Evolutionary conservation across 352 stramenopile genomes (phyloP), one percentile per base, ranked within the genome.

Genomic region (Phytophthora citricola): DNA sequence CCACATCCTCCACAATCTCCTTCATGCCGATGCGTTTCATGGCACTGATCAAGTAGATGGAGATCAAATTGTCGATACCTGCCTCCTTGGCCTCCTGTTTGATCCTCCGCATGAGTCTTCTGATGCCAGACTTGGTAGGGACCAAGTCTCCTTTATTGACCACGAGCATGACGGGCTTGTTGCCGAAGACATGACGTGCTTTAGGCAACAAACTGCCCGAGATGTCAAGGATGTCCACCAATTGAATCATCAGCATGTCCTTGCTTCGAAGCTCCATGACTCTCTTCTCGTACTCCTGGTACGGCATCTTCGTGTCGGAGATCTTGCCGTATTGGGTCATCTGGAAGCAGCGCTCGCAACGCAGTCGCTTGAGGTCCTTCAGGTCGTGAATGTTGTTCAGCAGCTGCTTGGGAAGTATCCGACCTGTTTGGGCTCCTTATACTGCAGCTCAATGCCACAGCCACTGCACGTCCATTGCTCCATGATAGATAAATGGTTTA

Each of bases 211-310:
- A 51, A 70, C 85, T 96, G 22, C 90, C 91, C 0, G 87, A 83
- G 58, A 97, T 97, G 70, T 98, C 92, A 12, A 98, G 89, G 39
- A 98, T 94, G 69, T 98, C 92, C 32, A 97, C 86, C 7, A 98
- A 66, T 68, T 97, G 93, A 50, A 98, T 83, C 75, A 98, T 93
- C 15, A 97, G 82, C 78, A 96, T 79, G 60, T 97, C 89, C 61
- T 94, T 89, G 39, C 87, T 74, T 29, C 90, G 85, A 26, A 97
- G 75, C 73, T 87, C 84, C 66, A 90, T 78, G n/a, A 97, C 80
- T 12, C 92, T 84, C 64, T 92, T 83, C 65, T 95, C 89, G 78
- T 97, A 98, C 71, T 96, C 88, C 15, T 80, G 69, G 71, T 93
- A 94, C 40, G 87, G 83, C 69, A 95, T 83, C 63, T 91, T 91